Percentiles rank a stretch among this genome's conserved stretches.
These are phyloP conservation scores for Dactylella cylindrospora DNA, from an alignment of 2,329 filamentous ascomycete species.

Conservation along the genomic window DNA sequence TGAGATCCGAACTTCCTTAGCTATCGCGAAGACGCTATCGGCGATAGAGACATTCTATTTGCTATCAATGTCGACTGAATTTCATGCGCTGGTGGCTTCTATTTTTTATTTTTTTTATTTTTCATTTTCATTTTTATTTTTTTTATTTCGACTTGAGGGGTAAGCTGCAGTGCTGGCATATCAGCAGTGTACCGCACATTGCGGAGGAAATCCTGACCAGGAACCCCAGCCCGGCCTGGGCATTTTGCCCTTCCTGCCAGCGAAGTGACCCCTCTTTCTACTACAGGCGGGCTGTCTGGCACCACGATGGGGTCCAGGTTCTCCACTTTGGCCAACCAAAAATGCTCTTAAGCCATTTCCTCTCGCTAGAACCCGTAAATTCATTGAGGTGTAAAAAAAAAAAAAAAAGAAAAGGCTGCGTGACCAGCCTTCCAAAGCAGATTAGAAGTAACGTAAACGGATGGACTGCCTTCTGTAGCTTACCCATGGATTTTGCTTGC, in stretches of 20 bases:
- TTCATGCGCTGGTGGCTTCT: too few species aligned
- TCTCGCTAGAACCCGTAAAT: slow-evolving; percentile 40
- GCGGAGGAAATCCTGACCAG: background rate
- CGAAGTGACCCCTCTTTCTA: slow-evolving; percentile 42
- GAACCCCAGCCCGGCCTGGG: background rate
- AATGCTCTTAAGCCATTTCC: slow-evolving; percentile 3
- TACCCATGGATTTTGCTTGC: slow-evolving; percentile 10
- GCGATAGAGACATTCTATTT: too few species aligned
- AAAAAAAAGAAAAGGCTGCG: too few species aligned
- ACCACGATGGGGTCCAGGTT: slow-evolving; percentile 21
- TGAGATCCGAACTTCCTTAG: too few species aligned
- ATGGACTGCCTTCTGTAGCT: slow-evolving; percentile 33
- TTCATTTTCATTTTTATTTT: too few species aligned
- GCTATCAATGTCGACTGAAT: too few species aligned
- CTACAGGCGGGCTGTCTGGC: too few species aligned
- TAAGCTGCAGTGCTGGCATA: too few species aligned
- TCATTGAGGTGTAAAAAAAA: slow-evolving; percentile 42
- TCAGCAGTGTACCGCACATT: background rate
- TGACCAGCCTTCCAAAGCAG: slow-evolving; percentile 35
- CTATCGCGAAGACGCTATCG: too few species aligned
- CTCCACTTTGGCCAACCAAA: slow-evolving; percentile 40
- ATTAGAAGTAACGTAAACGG: too few species aligned
- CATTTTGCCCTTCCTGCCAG: slow-evolving; percentile 40
- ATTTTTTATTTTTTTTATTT: too few species aligned
- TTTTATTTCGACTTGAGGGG: too few species aligned